Evolutionary conservation across 169 alveolate genomes (phyloP), one percentile per base, ranked within the genome.

Genomic region (Blepharisma undulans): DNA sequence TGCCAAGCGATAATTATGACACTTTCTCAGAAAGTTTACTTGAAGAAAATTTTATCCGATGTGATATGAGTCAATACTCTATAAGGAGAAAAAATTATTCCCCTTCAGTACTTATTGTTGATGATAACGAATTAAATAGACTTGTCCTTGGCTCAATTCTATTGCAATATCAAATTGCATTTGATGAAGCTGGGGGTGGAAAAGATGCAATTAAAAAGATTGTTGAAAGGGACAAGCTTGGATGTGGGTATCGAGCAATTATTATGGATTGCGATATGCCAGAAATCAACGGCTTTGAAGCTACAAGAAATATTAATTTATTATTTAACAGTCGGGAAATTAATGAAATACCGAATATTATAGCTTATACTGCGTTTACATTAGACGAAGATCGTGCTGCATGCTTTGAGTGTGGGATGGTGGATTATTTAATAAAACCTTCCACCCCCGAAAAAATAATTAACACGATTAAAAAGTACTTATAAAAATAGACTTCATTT

Each of bases 231-330:
- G 71, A 79, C 10, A 48, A 5, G 66, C 66, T 48, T 48, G 66
- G 66, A 5, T 2, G 66, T 48, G 66, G 66, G 14, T 79, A n/a
- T 6, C 29, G 30, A 21, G 29, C 8, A 29, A 25, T 79, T 33
- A 27, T 84, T 25, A 34, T 84, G 77, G 89, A 84, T 30, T 84
- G 89, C 60, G 89, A 34, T n/a, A 84, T 84, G 89, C 89, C 89
- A 21, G 89, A 22, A 6, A n/a, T 84, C 27, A 7, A 84, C 78
- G 89, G 89, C 74, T 84, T n/a, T 25, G 79, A 84, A 84, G 34
- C 89, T 12, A 61, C 89, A 25, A 30, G 29, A 79, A 33, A 84
- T 34, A 84, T 60, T 8, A n/a, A 84, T 84, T 1, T 32, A 84
- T 25, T 34, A 84, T 48, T 25, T 29, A 21, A 4, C 2, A 7